Conservation (phyloP, 345 rosid genomes). For the Populus euphratica region DNA sequence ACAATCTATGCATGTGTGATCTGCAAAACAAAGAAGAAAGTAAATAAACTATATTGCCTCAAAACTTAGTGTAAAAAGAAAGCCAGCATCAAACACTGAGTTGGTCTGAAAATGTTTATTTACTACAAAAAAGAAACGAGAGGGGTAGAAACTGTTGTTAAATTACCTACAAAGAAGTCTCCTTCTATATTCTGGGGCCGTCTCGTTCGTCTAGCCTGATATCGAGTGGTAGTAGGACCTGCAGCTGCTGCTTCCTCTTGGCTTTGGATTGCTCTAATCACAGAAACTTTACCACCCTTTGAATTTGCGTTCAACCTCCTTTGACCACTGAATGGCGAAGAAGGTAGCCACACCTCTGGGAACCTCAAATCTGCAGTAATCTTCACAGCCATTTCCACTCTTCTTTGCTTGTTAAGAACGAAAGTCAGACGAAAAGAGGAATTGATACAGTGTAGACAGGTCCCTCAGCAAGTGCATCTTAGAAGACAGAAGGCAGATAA, state of each 20-base stretch:
- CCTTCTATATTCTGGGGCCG: constrained; percentile 51
- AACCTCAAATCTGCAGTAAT: not conserved
- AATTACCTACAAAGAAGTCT: constrained; percentile 53
- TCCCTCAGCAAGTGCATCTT: not conserved
- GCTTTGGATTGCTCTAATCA: not conserved
- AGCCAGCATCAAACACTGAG: not conserved
- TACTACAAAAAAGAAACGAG: too few species aligned
- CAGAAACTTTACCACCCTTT: not conserved
- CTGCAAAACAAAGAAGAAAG: constrained; percentile 30
- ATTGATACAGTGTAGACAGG: not conserved
- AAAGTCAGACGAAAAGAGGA: not conserved
- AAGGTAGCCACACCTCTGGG: not conserved
- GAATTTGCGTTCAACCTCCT: not conserved
- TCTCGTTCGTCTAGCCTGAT: constrained; percentile 17
- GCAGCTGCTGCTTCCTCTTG: not conserved
- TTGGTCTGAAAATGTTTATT: not conserved
- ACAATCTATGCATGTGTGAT: constrained; percentile 58
- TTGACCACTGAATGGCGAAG: not conserved
- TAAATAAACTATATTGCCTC: not conserved
- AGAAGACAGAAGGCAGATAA: not conserved
- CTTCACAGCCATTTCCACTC: not conserved
- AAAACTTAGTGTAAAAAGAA: not conserved
- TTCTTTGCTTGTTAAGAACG: not conserved
- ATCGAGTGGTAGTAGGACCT: not conserved
- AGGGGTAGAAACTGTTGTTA: not conserved